Evolutionary conservation across 192 early-diverging fungal species (phyloP), one percentile per base, ranked within the genome.

Genomic region (Coemansia sp.): DNA sequence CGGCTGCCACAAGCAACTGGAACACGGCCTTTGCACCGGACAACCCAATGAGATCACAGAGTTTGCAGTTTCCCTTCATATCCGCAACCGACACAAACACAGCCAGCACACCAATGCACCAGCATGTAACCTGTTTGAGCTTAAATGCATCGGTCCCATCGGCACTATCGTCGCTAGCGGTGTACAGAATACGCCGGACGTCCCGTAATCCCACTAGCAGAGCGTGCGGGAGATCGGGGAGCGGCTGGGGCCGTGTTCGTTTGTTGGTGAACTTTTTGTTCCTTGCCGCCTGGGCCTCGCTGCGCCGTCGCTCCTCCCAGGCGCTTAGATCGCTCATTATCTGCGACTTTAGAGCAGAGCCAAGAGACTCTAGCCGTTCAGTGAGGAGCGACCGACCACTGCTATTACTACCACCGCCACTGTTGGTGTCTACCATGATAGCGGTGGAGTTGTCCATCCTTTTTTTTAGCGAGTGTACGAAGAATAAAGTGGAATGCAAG

Each of bases 1-100:
- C 66, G 13, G 75, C 75, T 40, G 62, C 10, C n/a, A 77, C 71
- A 12, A 82, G 66, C 26, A 77, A 21, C 41, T 71, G 61, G 37
- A 82, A 77, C 64, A 68, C 71, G 37, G 65, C 65, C 47, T 66
- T 70, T 9, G 65, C 63, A 10, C 61, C 71, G 3, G 79, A 75
- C 39, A 82, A 45, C 10, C 57, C 56, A 7, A 71, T 62, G 52
- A 82, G 56, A 42, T 82, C 75, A 40, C 47, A 6, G 50, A 77
- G 39, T 26, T 60, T 64, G 60, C 75, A 77, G 57, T 70, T 74
- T 19, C 69, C 75, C 58, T 71, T 73, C 75, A 82, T 74, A 18
- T 82, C 79, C 1, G 79, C 75, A 9, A 82, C 63, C 7, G 75
- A 76, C 5, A 82, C 79, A 53, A 70, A 76, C 53, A 77, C 62